Conservation (phyloP, 2,329 filamentous ascomycete species). For the Cordyceps javanica region DNA sequence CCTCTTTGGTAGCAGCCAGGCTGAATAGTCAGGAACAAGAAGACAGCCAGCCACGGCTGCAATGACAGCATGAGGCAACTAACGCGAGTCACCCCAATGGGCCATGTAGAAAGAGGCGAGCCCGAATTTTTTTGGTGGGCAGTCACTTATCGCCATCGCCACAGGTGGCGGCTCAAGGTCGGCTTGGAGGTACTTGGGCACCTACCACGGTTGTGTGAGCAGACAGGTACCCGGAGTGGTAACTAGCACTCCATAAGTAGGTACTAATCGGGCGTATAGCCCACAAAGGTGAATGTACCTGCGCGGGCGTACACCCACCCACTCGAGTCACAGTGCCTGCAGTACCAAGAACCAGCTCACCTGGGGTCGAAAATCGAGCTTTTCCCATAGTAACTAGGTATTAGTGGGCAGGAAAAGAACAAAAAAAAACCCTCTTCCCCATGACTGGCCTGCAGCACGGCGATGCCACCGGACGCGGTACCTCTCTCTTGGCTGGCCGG, state of each 20-base stretch:
- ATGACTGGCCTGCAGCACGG: neutral
- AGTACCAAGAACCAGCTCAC: neutral
- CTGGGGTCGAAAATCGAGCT: neutral
- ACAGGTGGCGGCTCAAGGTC: too few species aligned
- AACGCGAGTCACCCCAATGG: neutral
- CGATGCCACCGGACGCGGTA: neutral
- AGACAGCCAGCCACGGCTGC: neutral
- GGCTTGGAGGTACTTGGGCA: too few species aligned
- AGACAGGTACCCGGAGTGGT: too few species aligned
- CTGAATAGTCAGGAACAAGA: neutral
- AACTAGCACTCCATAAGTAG: too few species aligned
- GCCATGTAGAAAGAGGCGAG: neutral
- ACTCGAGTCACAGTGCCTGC: constrained; percentile 2
- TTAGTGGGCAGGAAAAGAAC: neutral
- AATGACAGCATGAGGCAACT: neutral
- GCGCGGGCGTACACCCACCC: neutral
- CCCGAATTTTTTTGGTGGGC: neutral
- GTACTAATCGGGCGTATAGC: neutral
- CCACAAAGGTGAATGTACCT: constrained; percentile 4
- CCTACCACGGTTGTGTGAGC: too few species aligned
- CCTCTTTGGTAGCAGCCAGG: neutral
- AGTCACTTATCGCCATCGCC: neutral
- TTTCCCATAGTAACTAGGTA: neutral
- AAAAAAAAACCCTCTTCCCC: neutral
- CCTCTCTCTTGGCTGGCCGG: neutral